Evolutionary conservation across 2,329 filamentous ascomycete species (phyloP).

Genomic region (Rutstroemia sp.): DNA sequence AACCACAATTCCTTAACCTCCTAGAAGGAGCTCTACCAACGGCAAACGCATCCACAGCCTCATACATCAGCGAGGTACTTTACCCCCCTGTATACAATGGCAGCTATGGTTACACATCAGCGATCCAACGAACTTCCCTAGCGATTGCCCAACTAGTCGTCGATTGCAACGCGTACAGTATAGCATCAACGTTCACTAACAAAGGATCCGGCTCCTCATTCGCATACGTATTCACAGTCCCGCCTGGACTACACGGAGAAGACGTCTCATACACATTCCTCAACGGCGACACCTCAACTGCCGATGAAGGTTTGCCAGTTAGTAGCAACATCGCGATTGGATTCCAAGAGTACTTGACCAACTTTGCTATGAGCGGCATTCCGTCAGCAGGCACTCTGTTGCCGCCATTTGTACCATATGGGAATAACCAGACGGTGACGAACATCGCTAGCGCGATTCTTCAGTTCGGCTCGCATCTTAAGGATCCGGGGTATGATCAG

Average conservation of each 20-base stretch:
- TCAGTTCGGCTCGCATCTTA: not conserved
- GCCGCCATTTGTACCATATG: constrained; percentile 17
- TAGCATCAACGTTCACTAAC: constrained; percentile 38
- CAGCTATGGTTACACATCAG: constrained; percentile 36
- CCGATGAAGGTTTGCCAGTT: constrained; percentile 10
- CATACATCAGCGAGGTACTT: constrained; percentile 35
- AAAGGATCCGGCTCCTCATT: constrained; percentile 30
- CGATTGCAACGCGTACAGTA: constrained; percentile 44
- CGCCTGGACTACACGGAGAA: constrained; percentile 44
- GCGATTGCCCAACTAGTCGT: constrained; percentile 37
- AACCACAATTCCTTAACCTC: not conserved
- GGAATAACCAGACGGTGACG: constrained; percentile 7
- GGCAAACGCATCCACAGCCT: not conserved
- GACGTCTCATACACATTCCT: constrained; percentile 47
- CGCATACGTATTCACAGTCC: constrained; percentile 44
- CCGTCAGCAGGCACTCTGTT: constrained; percentile 23
- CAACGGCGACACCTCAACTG: constrained; percentile 28
- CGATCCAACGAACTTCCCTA: constrained; percentile 35
- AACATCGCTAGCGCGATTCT: constrained; percentile 10
- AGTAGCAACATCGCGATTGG: constrained; percentile 26
- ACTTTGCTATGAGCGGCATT: constrained; percentile 28
- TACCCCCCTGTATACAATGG: constrained; percentile 43
- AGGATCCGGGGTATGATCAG: constrained; percentile 21
- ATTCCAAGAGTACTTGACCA: constrained; percentile 31
- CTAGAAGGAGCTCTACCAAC: not conserved